Conservation (phyloP, 257 asterid genomes). For the Paulownia fortunei region DNA sequence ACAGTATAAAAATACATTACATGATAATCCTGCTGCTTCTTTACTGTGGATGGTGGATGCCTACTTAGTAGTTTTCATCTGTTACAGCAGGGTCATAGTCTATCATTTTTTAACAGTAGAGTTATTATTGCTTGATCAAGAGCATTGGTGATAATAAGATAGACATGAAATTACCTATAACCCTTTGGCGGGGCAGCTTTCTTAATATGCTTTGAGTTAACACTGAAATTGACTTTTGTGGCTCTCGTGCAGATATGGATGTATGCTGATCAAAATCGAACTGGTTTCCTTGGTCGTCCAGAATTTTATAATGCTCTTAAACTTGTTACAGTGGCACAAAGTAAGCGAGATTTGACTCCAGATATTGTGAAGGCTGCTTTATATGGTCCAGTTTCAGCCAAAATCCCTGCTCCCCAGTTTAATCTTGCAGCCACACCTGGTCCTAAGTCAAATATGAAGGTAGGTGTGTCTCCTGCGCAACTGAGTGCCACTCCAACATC, state of each 20-base stretch:
- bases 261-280: slow-evolving; percentile 63
- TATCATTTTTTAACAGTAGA: background rate
- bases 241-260: slow-evolving; percentile 64
- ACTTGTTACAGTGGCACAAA: slow-evolving; percentile 85
- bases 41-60: background rate
- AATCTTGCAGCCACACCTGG: too few species aligned
- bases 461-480: slow-evolving; percentile 45
- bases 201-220: background rate
- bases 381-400: too few species aligned
- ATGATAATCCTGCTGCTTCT: background rate
- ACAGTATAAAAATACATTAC: background rate
- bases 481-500: slow-evolving; percentile 37
- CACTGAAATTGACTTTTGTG: background rate
- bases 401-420: too few species aligned
- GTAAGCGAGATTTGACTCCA: slow-evolving; percentile 68
- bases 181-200: background rate
- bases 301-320: slow-evolving; percentile 81
- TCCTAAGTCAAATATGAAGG: too few species aligned
- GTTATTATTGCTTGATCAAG: background rate
- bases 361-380: slow-evolving; percentile 79
- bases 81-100: background rate
- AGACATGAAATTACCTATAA: background rate
- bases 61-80: background rate
- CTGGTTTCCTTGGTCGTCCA: slow-evolving; percentile 67
- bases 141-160: background rate